phyloP scores from a whole-genome alignment of 2,329 filamentous ascomycete species.

The Fusarium sp. region DNA sequence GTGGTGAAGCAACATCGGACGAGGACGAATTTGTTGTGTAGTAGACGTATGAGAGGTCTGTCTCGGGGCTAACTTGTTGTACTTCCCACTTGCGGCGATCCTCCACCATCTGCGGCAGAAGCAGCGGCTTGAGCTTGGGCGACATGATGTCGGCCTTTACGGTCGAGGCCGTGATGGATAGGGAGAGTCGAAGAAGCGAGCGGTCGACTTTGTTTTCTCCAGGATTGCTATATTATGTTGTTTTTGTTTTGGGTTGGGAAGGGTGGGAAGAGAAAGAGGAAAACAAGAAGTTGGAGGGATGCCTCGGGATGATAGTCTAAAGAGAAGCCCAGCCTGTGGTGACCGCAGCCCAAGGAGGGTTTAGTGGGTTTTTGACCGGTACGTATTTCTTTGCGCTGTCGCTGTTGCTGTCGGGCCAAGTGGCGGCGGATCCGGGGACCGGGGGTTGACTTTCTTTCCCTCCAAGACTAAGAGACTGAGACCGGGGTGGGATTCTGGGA shows the following conservation, averaged over 20 bases:
- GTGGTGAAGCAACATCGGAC: constrained; percentile 76
- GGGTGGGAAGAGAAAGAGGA: constrained; percentile 2
- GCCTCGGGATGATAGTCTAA: constrained; percentile 35
- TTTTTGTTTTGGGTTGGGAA: constrained; percentile 24
- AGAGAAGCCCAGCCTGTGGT: constrained; percentile 25
- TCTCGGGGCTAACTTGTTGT: constrained; percentile 50
- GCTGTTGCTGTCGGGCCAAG: constrained; percentile 21
- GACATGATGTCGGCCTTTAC: constrained; percentile 54
- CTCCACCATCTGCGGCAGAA: constrained; percentile 65
- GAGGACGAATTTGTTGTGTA: constrained; percentile 65
- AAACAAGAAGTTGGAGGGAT: constrained; percentile 34
- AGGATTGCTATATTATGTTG: constrained; percentile 3
- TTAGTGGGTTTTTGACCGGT: constrained; percentile 13
- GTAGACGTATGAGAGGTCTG: constrained; percentile 55
- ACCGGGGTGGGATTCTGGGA: constrained; percentile 27
- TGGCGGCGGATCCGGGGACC: constrained; percentile 43
- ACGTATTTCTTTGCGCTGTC: constrained; percentile 8
- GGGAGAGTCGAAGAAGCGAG: constrained; percentile 30
- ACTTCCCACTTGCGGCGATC: constrained; percentile 56
- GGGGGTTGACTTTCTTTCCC: constrained; percentile 13
- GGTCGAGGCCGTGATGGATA: constrained; percentile 40
- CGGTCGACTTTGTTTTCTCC: constrained; percentile 8
- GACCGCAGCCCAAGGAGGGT: constrained; percentile 27
- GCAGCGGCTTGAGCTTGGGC: constrained; percentile 62
- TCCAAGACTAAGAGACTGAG: neutral